Percentiles rank a stretch among this genome's conserved stretches.
phyloP scores from a whole-genome alignment of 1,284 basidiomycete genomes.

The Rhodofomes roseus region DNA sequence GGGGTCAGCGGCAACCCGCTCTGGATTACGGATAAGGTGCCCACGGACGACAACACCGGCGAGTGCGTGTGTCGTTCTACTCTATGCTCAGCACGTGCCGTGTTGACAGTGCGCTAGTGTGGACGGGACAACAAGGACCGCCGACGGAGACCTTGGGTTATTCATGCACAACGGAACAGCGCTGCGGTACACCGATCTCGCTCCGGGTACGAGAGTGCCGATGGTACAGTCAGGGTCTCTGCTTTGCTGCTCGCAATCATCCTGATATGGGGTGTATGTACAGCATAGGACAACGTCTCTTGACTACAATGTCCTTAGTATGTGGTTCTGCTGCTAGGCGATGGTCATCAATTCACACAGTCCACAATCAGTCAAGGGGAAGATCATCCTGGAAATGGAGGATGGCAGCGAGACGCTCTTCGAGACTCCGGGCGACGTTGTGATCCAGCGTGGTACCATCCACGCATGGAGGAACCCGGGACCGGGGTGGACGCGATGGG shows the following conservation, averaged over 20 bases:
- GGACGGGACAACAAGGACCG: slow-evolving; percentile 45
- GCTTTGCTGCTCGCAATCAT: not conserved
- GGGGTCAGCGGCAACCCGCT: slow-evolving; percentile 31
- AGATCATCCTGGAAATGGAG: slow-evolving; percentile 51
- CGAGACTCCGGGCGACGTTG: slow-evolving; percentile 51
- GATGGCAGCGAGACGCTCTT: slow-evolving; percentile 54
- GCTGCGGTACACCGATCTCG: slow-evolving; percentile 53
- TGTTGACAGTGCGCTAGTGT: slow-evolving; percentile 29
- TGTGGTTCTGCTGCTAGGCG: too few relatives aligned
- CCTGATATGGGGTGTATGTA: not conserved
- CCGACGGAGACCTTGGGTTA: slow-evolving; percentile 39
- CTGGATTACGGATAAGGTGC: slow-evolving; percentile 50
- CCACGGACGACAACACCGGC: slow-evolving; percentile 53
- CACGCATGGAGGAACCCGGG: slow-evolving; percentile 63
- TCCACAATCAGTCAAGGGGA: slow-evolving; percentile 42
- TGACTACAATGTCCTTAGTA: slow-evolving; percentile 60
- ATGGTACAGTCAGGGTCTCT: slow-evolving; percentile 35
- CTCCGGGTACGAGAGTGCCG: slow-evolving; percentile 44
- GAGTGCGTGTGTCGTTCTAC: slow-evolving; percentile 22
- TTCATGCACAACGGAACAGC: slow-evolving; percentile 46
- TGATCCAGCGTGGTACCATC: slow-evolving; percentile 55
- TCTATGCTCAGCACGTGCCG: not conserved
- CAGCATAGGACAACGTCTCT: slow-evolving; percentile 48
- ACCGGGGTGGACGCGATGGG: slow-evolving; percentile 48
- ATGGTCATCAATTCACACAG: too few relatives aligned